Evolutionary conservation across 108 stramenopile species (phyloP).

Genomic region (Aurantiochytrium sp.): DNA sequence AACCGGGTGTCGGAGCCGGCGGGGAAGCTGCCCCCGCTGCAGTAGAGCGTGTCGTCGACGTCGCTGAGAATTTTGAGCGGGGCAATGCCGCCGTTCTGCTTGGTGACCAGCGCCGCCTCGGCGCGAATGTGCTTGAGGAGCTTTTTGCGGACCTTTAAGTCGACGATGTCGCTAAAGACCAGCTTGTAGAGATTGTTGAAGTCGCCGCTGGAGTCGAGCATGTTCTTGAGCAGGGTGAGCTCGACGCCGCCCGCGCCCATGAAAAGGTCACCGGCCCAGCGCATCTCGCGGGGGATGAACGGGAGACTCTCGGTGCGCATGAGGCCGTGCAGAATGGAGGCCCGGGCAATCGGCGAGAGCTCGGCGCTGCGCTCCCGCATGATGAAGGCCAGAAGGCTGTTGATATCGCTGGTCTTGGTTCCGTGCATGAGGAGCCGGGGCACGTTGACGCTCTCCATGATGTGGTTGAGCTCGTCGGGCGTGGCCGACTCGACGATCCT

Average conservation of each 20-base stretch:
- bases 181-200: slow-evolving; percentile 59
- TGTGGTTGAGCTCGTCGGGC: slow-evolving; percentile 54
- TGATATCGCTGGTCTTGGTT: slow-evolving; percentile 38
- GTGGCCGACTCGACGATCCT: slow-evolving; percentile 43
- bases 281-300: slow-evolving; percentile 26
- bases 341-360: slow-evolving; percentile 31
- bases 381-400: neutral
- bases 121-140: slow-evolving; percentile 55
- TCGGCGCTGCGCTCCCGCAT: neutral
- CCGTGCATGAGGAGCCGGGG: slow-evolving; percentile 52
- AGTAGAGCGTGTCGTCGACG: slow-evolving; percentile 60
- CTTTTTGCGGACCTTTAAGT: slow-evolving; percentile 30
- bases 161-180: slow-evolving; percentile 50
- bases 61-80: slow-evolving; percentile 60
- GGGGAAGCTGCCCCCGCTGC: slow-evolving; percentile 45
- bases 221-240: slow-evolving; percentile 54
- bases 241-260: slow-evolving; percentile 45
- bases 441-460: slow-evolving; percentile 46
- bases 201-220: slow-evolving; percentile 58
- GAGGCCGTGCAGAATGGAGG: slow-evolving; percentile 54
- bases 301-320: slow-evolving; percentile 39
- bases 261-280: slow-evolving; percentile 45
- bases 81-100: neutral
- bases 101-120: slow-evolving; percentile 41
- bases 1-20: slow-evolving; percentile 35